Evolutionary conservation across 495 filamentous ascomycete genomes (phyloP).

Genomic region (Penicillium tannophilum): DNA sequence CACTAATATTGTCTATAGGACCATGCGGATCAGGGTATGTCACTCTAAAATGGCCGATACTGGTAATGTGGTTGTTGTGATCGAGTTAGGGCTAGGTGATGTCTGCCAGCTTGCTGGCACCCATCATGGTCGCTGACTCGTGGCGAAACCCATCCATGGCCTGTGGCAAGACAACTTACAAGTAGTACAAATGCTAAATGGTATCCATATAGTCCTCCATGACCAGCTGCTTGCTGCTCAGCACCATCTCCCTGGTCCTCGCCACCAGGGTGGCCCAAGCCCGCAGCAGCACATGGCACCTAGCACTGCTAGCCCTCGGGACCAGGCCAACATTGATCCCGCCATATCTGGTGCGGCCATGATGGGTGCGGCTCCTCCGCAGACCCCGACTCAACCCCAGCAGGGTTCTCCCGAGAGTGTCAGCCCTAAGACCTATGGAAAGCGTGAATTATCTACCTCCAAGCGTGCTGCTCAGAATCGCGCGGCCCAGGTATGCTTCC

Average conservation of each 20-base stretch:
- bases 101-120: neutral
- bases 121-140: neutral
- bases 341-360: conserved; percentile 51
- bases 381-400: conserved; percentile 39
- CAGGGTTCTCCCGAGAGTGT: conserved; percentile 36
- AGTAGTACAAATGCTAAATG: neutral
- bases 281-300: conserved; percentile 47
- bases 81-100: neutral
- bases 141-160: conserved; percentile 19
- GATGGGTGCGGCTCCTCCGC: conserved; percentile 38
- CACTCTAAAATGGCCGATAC: conserved; percentile 5
- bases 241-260: conserved; percentile 45
- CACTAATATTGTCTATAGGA: conserved; percentile 35
- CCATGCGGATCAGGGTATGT: conserved; percentile 57
- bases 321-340: conserved; percentile 55
- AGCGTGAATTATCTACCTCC: conserved; percentile 88
- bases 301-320: conserved; percentile 46
- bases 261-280: conserved; percentile 36
- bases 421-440: conserved; percentile 58
- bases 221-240: conserved; percentile 56
- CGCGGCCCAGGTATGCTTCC: conserved; percentile 83
- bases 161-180: neutral
- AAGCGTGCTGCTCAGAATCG: conserved; percentile 97
- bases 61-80: neutral
- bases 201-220: conserved; percentile 47